Conservation (phyloP, 805 yeast species). For the Candida nitratophila region DNA sequence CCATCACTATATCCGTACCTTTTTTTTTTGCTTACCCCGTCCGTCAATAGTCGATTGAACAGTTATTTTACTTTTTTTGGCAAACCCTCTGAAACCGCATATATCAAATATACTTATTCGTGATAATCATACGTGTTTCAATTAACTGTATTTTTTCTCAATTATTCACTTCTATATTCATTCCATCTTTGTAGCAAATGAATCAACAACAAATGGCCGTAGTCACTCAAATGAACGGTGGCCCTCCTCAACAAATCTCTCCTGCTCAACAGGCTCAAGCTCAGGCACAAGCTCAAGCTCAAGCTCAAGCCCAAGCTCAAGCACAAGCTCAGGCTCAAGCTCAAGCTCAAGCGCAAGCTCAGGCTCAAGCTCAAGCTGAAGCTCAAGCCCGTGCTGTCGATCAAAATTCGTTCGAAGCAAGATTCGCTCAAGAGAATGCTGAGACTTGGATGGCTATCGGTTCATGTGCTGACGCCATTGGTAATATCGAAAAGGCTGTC, state of each 20-base stretch:
- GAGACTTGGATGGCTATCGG: conserved; percentile 90
- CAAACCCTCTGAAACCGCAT: too few species aligned
- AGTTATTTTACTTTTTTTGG: too few species aligned
- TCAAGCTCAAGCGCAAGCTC: conserved; percentile 2
- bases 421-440: conserved; percentile 47
- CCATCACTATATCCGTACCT: too few species aligned
- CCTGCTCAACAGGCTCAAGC: background rate
- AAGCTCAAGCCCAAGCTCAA: conserved; percentile 1
- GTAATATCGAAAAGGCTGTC: conserved; percentile 84
- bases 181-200: background rate
- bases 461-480: conserved; percentile 79
- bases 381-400: conserved; percentile 2
- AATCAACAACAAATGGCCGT: conserved; percentile 1
- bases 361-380: conserved; percentile 1
- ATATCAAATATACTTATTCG: too few species aligned
- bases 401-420: conserved; percentile 18
- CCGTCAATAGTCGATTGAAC: too few species aligned
- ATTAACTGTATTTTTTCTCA: background rate
- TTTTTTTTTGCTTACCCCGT: too few species aligned
- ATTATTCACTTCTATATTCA: too few species aligned
- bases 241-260: background rate
- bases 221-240: conserved; percentile 1
- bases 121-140: too few species aligned
- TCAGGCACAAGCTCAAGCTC: background rate
- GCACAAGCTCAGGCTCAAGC: conserved; percentile 2